Evolutionary conservation across 176 grass and related monocot genomes (phyloP).

Genomic region (Microstegium vimineum): DNA sequence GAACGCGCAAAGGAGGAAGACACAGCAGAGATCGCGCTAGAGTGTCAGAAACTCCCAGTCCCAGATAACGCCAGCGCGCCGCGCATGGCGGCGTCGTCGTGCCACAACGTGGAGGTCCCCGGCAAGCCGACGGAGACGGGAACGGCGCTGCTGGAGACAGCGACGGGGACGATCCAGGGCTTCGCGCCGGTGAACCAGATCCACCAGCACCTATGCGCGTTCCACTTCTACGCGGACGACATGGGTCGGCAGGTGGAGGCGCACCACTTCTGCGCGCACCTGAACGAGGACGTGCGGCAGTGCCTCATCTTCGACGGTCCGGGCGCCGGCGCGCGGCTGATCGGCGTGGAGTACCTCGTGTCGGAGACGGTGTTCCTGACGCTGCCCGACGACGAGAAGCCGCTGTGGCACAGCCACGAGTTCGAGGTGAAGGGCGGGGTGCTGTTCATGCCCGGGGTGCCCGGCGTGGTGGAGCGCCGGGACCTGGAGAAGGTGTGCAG

Average conservation of each 20-base stretch:
- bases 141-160: constrained; percentile 64
- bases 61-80: background rate
- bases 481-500: constrained; percentile 53
- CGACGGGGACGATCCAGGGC: constrained; percentile 66
- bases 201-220: constrained; percentile 90
- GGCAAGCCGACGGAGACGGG: constrained; percentile 63
- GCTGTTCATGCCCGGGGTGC: constrained; percentile 69
- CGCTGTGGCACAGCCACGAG: constrained; percentile 87
- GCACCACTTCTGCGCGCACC: constrained; percentile 81
- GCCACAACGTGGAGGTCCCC: constrained; percentile 45
- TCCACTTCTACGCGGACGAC: constrained; percentile 89
- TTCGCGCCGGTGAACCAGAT: constrained; percentile 69
- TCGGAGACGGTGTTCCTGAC: constrained; percentile 56
- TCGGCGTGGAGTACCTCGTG: constrained; percentile 83
- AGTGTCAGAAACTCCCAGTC: background rate
- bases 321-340: constrained; percentile 48
- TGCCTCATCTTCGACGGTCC: constrained; percentile 78
- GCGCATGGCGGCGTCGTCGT: constrained; percentile 44
- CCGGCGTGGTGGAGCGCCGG: constrained; percentile 46
- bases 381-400: constrained; percentile 81
- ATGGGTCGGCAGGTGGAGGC: constrained; percentile 82
- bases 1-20: background rate
- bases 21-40: background rate
- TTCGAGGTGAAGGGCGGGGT: constrained; percentile 78
- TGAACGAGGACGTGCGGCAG: constrained; percentile 80